Percentiles rank a stretch among this genome's conserved stretches.
These are phyloP conservation scores for Scalesia atractyloides DNA, from an alignment of 129 eudicot species.

Conservation along the genomic window DNA sequence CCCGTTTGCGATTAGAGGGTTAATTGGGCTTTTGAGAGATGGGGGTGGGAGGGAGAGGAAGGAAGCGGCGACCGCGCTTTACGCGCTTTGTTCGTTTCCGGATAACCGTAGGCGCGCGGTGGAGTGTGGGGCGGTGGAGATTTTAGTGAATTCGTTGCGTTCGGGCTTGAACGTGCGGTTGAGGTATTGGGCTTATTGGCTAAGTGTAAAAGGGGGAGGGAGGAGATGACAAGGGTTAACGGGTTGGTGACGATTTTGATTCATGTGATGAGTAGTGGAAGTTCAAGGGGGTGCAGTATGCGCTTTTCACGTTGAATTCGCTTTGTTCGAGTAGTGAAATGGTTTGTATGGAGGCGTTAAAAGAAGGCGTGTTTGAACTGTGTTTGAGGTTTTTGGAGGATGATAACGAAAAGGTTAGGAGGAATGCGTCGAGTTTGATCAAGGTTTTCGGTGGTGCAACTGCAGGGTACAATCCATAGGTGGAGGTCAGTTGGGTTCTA, in stretches of 20 bases:
- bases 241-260: slow-evolving; percentile 60
- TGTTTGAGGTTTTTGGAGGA: slow-evolving; percentile 82
- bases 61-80: slow-evolving; percentile 89
- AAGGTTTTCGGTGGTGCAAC: slow-evolving; percentile 66
- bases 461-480: slow-evolving; percentile 31
- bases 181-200: slow-evolving; percentile 85
- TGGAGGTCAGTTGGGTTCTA: slow-evolving; percentile 41
- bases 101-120: slow-evolving; percentile 84
- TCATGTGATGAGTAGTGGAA: slow-evolving; percentile 63
- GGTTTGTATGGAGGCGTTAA: slow-evolving; percentile 52
- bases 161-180: slow-evolving; percentile 80
- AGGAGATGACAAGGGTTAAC: slow-evolving; percentile 56
- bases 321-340: slow-evolving; percentile 59
- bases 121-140: slow-evolving; percentile 66
- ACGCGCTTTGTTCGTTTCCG: slow-evolving; percentile 65
- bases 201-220: slow-evolving; percentile 66
- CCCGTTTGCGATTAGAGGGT: slow-evolving; percentile 66
- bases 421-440: slow-evolving; percentile 76
- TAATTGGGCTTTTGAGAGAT: slow-evolving; percentile 46
- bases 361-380: slow-evolving; percentile 68
- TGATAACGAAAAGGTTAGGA: slow-evolving; percentile 81
- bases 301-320: slow-evolving; percentile 56
- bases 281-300: slow-evolving; percentile 83
- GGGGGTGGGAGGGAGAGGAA: slow-evolving; percentile 73
- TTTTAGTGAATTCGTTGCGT: slow-evolving; percentile 39